These are phyloP conservation scores for Aureobasidium pullulans DNA, from an alignment of 2,329 filamentous ascomycete genomes.

Conservation along the genomic window DNA sequence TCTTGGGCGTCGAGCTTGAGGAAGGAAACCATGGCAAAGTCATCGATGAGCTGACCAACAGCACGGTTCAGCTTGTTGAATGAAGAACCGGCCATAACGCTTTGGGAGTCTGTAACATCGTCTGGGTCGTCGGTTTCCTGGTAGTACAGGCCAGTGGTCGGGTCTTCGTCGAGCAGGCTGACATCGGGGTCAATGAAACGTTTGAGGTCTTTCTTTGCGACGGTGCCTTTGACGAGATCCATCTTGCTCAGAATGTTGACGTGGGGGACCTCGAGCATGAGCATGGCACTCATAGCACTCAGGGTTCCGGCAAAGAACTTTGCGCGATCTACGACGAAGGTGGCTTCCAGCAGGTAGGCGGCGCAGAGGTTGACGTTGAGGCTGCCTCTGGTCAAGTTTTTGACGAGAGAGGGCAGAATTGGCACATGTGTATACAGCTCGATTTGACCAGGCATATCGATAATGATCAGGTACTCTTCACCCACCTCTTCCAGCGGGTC, in stretches of 20 bases:
- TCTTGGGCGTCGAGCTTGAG: constrained; percentile 81
- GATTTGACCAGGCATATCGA: constrained; percentile 98
- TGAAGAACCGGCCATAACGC: constrained; percentile 70
- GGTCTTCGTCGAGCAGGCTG: constrained; percentile 72
- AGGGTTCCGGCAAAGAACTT: constrained; percentile 97
- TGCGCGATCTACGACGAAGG: constrained; percentile 88
- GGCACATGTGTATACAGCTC: constrained; percentile 97
- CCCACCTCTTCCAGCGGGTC: constrained; percentile 77
- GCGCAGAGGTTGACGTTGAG: constrained; percentile 90
- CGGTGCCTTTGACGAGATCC: constrained; percentile 87
- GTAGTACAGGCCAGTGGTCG: constrained; percentile 43
- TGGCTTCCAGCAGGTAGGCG: constrained; percentile 88
- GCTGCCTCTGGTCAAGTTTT: constrained; percentile 71
- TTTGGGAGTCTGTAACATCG: constrained; percentile 53
- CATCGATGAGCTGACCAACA: constrained; percentile 86
- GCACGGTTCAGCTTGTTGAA: constrained; percentile 80
- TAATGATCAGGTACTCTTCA: constrained; percentile 93
- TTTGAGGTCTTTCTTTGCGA: constrained; percentile 81
- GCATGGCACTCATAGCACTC: constrained; percentile 97
- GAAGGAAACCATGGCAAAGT: constrained; percentile 97
- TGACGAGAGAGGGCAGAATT: constrained; percentile 76
- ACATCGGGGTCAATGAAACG: constrained; percentile 84
- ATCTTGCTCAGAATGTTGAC: constrained; percentile 97
- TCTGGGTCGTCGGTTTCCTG: constrained; percentile 32
- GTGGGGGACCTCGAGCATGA: constrained; percentile 95